Conservation (phyloP, 2,329 filamentous ascomycete species). For the Aspergillus flavus region DNA sequence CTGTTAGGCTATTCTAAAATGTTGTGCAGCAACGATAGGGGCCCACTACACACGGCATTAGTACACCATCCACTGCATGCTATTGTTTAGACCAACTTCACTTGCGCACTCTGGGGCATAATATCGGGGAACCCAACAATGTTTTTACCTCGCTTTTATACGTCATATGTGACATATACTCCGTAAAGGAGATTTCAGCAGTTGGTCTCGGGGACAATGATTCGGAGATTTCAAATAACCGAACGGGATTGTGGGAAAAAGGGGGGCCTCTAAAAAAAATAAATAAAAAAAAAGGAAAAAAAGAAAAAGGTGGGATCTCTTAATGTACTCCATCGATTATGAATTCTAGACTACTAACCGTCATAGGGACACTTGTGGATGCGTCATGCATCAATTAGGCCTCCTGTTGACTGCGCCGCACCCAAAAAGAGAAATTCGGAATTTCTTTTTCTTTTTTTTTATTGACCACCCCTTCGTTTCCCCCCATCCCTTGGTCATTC, state of each 20-base stretch:
- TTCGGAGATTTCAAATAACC: neutral
- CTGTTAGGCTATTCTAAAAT: slow-evolving; percentile 2
- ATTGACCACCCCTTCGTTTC: neutral
- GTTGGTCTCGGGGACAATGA: neutral
- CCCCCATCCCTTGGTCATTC: slow-evolving; percentile 2
- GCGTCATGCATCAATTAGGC: slow-evolving; percentile 20
- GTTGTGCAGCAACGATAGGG: slow-evolving; percentile 17
- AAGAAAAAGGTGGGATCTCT: slow-evolving; percentile 1
- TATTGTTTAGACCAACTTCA: slow-evolving; percentile 1
- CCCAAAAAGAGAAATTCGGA: neutral
- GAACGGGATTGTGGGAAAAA: neutral
- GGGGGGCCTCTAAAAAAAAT: neutral
- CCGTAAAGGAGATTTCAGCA: neutral
- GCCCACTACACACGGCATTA: slow-evolving; percentile 14
- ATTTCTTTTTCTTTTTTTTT: neutral
- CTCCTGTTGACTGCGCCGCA: slow-evolving; percentile 3
- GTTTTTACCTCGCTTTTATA: neutral
- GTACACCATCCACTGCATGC: slow-evolving; percentile 3
- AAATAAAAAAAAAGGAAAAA: neutral
- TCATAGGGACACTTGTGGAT: slow-evolving; percentile 11
- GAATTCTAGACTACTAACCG: slow-evolving; percentile 14
- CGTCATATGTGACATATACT: neutral
- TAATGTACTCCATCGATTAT: slow-evolving; percentile 8
- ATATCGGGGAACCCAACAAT: neutral
- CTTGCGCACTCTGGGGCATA: neutral